Conservation (phyloP, 306 rosid species). For the Morella rubra region DNA sequence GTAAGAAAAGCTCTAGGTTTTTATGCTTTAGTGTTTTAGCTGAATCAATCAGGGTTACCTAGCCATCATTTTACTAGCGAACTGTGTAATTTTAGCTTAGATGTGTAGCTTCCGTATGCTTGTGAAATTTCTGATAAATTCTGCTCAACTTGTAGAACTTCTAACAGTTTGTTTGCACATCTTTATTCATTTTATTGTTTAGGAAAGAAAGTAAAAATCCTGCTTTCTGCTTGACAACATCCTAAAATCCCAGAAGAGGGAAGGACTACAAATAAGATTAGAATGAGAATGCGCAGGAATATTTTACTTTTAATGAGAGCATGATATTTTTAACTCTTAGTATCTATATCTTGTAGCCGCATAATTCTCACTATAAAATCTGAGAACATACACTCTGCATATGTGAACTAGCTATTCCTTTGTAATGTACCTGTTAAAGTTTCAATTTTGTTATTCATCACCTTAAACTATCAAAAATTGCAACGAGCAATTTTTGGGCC, state of each 20-base stretch:
- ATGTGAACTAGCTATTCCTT: too few species aligned
- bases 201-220: neutral
- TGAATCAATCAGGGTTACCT: neutral
- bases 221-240: neutral
- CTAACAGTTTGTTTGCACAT: neutral
- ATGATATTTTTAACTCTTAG: neutral
- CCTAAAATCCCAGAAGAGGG: neutral
- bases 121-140: neutral
- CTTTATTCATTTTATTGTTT: neutral
- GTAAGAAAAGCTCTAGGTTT: slow-evolving; percentile 42
- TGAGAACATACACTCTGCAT: too few species aligned
- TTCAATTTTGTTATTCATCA: too few species aligned
- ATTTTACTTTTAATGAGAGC: neutral
- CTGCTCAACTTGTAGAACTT: neutral
- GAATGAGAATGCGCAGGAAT: neutral
- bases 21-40: neutral
- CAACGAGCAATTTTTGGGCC: too few species aligned
- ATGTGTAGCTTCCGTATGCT: neutral
- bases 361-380: neutral
- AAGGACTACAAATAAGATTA: neutral
- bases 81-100: too few species aligned
- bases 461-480: too few species aligned
- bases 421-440: too few species aligned
- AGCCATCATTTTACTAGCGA: neutral
- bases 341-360: neutral